These are phyloP conservation scores for Globisporangium megalacanthum DNA, from an alignment of 352 stramenopile species.

Conservation along the genomic window DNA sequence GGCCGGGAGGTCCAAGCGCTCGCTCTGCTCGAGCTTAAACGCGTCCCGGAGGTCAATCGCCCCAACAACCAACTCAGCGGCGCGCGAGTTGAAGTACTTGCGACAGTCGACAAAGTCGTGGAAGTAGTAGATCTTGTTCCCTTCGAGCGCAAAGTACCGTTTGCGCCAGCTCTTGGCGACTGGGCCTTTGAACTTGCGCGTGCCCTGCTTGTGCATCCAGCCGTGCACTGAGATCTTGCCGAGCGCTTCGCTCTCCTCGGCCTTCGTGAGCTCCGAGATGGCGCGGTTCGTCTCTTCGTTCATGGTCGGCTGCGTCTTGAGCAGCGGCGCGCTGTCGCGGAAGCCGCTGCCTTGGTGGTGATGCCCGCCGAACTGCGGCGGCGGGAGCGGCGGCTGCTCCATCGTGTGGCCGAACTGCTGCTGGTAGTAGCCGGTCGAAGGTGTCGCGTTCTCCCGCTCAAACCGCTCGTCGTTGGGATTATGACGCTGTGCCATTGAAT, in stretches of 20 bases:
- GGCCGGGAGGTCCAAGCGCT: constrained; percentile 61
- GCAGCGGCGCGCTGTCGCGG: constrained; percentile 2
- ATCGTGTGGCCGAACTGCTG: not conserved
- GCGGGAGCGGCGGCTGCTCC: too few relatives aligned
- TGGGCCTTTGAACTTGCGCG: constrained; percentile 74
- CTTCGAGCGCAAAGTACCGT: constrained; percentile 80
- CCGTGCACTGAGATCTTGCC: constrained; percentile 72
- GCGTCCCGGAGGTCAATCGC: constrained; percentile 70
- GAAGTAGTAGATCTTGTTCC: constrained; percentile 86
- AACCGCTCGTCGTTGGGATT: too few relatives aligned
- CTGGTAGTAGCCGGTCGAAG: not conserved
- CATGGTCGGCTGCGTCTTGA: constrained; percentile 13
- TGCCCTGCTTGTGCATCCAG: constrained; percentile 85
- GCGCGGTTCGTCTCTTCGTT: constrained; percentile 40
- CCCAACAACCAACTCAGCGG: constrained; percentile 65
- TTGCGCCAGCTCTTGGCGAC: constrained; percentile 79
- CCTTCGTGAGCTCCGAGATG: constrained; percentile 68
- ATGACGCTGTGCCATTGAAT: too few relatives aligned
- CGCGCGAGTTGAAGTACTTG: constrained; percentile 84
- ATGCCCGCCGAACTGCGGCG: not conserved
- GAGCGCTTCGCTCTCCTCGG: constrained; percentile 34
- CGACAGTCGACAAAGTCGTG: constrained; percentile 77
- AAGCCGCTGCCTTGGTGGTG: not conserved
- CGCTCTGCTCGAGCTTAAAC: constrained; percentile 76
- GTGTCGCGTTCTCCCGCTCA: not conserved